Conservation (phyloP, 768 basidiomycete genomes). For the Trametes elegans region DNA sequence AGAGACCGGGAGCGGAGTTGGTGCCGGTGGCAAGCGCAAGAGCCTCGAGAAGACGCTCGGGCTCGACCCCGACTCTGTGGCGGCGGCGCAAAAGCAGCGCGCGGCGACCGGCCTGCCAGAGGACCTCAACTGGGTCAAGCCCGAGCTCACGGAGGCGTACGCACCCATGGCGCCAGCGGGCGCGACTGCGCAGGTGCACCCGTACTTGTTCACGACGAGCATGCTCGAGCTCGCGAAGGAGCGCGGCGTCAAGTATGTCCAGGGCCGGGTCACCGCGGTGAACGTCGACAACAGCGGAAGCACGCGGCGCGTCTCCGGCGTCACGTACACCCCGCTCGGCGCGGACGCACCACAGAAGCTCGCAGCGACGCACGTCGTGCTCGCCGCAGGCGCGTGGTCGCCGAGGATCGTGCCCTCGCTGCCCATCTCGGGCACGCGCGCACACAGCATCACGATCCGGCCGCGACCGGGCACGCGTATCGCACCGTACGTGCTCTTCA, state of each 20-base stretch:
- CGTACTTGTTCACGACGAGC: conserved; percentile 67
- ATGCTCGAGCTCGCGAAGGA: conserved; percentile 66
- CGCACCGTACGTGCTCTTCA: conserved; percentile 81
- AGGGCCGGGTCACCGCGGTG: conserved; percentile 46
- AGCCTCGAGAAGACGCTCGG: conserved; percentile 58
- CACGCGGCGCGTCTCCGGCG: conserved; percentile 41
- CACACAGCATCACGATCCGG: conserved; percentile 69
- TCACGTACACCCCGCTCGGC: conserved; percentile 36
- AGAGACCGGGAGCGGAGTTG: conserved; percentile 26
- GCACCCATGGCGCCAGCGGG: conserved; percentile 51
- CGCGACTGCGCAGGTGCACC: conserved; percentile 79
- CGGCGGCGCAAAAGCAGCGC: conserved; percentile 3
- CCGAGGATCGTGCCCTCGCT: conserved; percentile 53
- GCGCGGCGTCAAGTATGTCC: conserved; percentile 47
- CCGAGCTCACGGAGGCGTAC: conserved; percentile 59
- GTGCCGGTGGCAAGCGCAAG: conserved; percentile 36
- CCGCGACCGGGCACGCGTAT: conserved; percentile 45
- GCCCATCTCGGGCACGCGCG: conserved; percentile 62
- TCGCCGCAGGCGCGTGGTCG: conserved; percentile 90
- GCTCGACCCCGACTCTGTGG: conserved; percentile 26
- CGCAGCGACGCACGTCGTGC: conserved; percentile 64
- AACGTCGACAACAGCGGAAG: conserved; percentile 36
- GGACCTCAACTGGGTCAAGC: conserved; percentile 36
- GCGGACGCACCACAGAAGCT: conserved; percentile 34
- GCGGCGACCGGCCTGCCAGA: conserved; percentile 27